Conservation (phyloP, 2,329 filamentous ascomycete species). For the Aspergillus brunneoviolaceus region DNA sequence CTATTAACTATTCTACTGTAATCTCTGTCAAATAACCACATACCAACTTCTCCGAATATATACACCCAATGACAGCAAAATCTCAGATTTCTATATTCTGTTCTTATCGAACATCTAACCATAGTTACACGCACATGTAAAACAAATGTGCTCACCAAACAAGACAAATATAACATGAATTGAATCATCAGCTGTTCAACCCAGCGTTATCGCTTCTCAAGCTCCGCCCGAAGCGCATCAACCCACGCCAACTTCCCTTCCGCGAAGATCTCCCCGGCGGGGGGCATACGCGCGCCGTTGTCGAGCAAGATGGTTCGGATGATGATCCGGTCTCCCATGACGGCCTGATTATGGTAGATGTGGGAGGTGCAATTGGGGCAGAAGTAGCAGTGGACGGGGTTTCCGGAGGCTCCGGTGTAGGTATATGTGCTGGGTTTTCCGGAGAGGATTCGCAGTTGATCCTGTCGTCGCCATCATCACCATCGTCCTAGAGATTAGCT, state of each 20-base stretch:
- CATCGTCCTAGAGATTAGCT: too few species aligned
- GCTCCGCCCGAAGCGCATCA: conserved; percentile 6
- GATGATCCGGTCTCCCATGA: conserved; percentile 42
- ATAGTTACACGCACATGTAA: too few species aligned
- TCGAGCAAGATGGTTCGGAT: conserved; percentile 41
- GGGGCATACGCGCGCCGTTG: conserved; percentile 34
- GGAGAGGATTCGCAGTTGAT: conserved; percentile 8
- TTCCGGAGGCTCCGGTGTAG: conserved; percentile 9
- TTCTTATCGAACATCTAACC: too few species aligned
- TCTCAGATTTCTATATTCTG: too few species aligned
- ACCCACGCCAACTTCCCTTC: conserved; percentile 38
- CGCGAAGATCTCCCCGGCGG: conserved; percentile 39
- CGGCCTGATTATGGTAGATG: conserved; percentile 43
- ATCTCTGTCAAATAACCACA: too few species aligned
- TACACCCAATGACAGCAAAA: too few species aligned
- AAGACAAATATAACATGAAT: too few species aligned
- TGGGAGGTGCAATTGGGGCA: conserved; percentile 41
- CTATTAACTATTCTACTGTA: too few species aligned
- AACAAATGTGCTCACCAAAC: too few species aligned
- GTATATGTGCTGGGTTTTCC: conserved; percentile 2
- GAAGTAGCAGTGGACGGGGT: conserved; percentile 33
- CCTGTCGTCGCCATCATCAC: neutral
- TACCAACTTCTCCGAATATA: too few species aligned
- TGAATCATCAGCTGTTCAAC: too few species aligned
- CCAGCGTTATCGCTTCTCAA: neutral